Percentiles rank a stretch among this genome's conserved stretches.
phyloP scores from a whole-genome alignment of 257 asterid genomes.

The Capsicum pubescens region DNA sequence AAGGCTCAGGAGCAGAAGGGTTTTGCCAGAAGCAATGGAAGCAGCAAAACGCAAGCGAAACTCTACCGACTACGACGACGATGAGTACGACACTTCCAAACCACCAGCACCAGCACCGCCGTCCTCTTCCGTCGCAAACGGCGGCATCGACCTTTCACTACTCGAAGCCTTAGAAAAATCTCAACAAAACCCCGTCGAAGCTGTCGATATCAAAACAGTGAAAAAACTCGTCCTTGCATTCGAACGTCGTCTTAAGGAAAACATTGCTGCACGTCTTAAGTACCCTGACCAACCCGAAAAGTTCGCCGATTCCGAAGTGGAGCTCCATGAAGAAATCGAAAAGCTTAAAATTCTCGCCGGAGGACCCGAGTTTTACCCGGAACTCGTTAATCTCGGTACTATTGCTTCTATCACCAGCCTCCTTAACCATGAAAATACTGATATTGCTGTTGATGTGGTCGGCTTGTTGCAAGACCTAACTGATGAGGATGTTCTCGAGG shows the following conservation, averaged over 20 bases:
- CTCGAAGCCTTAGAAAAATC: slow-evolving; percentile 92
- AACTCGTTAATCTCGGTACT: slow-evolving; percentile 79
- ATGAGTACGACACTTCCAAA: slow-evolving; percentile 40
- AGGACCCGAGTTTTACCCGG: slow-evolving; percentile 94
- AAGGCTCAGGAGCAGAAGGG: background rate
- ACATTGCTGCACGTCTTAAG: slow-evolving; percentile 91
- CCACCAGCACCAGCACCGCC: slow-evolving; percentile 40
- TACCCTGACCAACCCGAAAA: slow-evolving; percentile 96
- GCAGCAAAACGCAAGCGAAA: slow-evolving; percentile 67
- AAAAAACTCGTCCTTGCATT: slow-evolving; percentile 75
- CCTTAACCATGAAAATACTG: slow-evolving; percentile 83
- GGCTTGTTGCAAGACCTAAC: slow-evolving; percentile 88
- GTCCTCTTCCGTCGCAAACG: slow-evolving; percentile 33
- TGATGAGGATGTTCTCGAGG: slow-evolving; percentile 92
- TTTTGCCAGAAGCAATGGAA: slow-evolving; percentile 28
- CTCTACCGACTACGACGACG: slow-evolving; percentile 32
- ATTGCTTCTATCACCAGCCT: slow-evolving; percentile 75
- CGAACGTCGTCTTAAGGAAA: slow-evolving; percentile 94
- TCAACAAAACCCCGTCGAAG: slow-evolving; percentile 69
- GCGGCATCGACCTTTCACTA: slow-evolving; percentile 69
- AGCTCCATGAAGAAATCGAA: slow-evolving; percentile 93
- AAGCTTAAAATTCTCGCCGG: slow-evolving; percentile 90
- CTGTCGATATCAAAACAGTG: slow-evolving; percentile 89
- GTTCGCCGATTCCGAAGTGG: slow-evolving; percentile 92
- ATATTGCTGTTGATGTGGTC: slow-evolving; percentile 81